Evolutionary conservation across 441 rosid genomes (phyloP).

Genomic region (Sinapis alba): DNA sequence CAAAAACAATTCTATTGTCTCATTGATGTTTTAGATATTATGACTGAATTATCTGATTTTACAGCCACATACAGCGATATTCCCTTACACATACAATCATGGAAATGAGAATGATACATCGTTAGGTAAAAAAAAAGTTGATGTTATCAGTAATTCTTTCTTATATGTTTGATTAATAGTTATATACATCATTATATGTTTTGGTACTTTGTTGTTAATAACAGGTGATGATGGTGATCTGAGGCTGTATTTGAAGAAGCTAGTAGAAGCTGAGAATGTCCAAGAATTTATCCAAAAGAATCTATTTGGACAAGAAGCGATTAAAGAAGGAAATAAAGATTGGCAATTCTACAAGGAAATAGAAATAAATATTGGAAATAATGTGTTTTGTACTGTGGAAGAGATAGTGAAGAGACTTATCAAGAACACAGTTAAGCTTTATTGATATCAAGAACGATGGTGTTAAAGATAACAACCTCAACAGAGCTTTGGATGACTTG

Average conservation of each 20-base stretch:
- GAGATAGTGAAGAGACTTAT: no score
- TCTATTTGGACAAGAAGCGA: background rate
- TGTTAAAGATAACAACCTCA: no score
- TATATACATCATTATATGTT: constrained; percentile 6
- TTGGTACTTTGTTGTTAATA: background rate
- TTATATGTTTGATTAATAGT: constrained; percentile 5
- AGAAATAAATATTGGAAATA: no score
- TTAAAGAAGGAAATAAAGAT: background rate
- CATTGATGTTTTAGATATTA: background rate
- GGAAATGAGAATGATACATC: background rate
- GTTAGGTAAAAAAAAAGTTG: background rate
- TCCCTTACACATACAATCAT: background rate
- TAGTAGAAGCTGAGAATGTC: background rate
- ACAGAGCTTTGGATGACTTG: no score
- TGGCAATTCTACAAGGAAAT: no score
- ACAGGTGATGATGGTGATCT: background rate
- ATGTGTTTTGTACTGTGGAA: no score
- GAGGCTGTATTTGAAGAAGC: background rate
- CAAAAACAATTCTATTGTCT: background rate
- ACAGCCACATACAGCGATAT: background rate
- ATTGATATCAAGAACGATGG: no score
- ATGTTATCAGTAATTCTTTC: background rate
- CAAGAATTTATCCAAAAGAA: background rate
- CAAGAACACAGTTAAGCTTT: no score
- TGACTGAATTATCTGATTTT: constrained; percentile 16